Percentiles rank a stretch among this genome's conserved stretches.
Conservation (phyloP, 805 yeast genomes). For the Myxozyma neotropica region DNA sequence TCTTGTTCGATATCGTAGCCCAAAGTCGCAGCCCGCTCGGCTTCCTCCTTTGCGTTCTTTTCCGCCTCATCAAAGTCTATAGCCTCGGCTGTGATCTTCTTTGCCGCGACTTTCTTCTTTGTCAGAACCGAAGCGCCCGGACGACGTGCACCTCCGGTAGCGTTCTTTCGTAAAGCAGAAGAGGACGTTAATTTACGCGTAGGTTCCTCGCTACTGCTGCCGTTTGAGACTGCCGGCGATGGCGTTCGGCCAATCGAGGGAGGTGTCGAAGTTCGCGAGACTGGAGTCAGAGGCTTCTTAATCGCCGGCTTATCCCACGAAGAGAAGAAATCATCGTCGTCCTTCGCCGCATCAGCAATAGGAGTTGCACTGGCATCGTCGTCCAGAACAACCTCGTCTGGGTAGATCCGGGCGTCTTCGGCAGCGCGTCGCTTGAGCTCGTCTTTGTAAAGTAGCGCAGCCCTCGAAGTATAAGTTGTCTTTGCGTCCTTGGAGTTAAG, state of each 20-base stretch:
- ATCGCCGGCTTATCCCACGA: conserved; percentile 83
- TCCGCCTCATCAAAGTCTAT: conserved; percentile 62
- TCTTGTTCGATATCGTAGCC: conserved; percentile 48
- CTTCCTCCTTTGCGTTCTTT: background rate
- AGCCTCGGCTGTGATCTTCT: conserved; percentile 47
- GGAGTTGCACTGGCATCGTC: conserved; percentile 23
- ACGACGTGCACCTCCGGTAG: conserved; percentile 26
- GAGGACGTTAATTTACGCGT: conserved; percentile 52
- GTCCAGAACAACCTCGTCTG: conserved; percentile 72
- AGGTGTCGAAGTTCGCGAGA: conserved; percentile 46
- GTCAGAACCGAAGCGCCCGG: conserved; percentile 39
- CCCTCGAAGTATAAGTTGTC: conserved; percentile 76
- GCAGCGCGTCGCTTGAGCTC: conserved; percentile 71
- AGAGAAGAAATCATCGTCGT: conserved; percentile 82
- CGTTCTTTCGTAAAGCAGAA: conserved; percentile 39
- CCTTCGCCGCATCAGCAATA: conserved; percentile 11
- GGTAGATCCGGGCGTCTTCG: conserved; percentile 63
- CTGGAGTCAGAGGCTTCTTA: conserved; percentile 45
- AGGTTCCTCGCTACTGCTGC: conserved; percentile 23
- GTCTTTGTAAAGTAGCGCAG: conserved; percentile 79
- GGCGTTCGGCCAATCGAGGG: conserved; percentile 29
- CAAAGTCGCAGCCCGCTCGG: conserved; percentile 42
- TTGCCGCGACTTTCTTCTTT: conserved; percentile 42
- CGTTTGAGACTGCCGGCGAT: conserved; percentile 34
- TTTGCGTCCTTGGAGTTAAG: conserved; percentile 65